Evolutionary conservation across 2,329 filamentous ascomycete species (phyloP).

Genomic region (Sporothrix protearum): DNA sequence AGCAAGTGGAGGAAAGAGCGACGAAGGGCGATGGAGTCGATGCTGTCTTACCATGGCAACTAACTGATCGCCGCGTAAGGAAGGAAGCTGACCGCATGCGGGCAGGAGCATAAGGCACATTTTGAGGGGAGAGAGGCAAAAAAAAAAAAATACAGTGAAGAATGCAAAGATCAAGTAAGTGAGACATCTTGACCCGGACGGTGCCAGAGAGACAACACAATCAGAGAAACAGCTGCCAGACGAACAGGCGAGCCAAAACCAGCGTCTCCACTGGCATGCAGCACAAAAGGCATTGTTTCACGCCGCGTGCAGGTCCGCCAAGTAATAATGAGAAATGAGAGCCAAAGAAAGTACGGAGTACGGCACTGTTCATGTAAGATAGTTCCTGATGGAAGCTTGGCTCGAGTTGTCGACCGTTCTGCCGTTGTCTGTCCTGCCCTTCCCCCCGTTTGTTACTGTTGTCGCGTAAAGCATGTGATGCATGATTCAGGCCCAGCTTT

Average conservation of each 20-base stretch:
- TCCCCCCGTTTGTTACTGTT: not conserved
- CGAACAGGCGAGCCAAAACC: not conserved
- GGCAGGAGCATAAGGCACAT: not conserved
- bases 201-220: not conserved
- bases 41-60: conserved; percentile 4
- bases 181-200: conserved; percentile 6
- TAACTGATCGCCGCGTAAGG: not conserved
- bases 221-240: not conserved
- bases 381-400: not conserved
- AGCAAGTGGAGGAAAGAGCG: not conserved
- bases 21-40: not conserved
- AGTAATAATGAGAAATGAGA: not conserved
- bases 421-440: not conserved
- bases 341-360: not conserved
- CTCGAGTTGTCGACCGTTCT: not conserved
- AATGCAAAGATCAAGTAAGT: not conserved
- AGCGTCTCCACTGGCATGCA: conserved; percentile 10
- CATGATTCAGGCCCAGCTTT: not conserved
- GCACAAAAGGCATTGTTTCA: not conserved
- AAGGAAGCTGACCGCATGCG: conserved; percentile 10
- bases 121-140: not conserved
- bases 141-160: not conserved
- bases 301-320: conserved; percentile 3
- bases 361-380: too few species aligned
- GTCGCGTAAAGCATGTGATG: conserved; percentile 4